These are phyloP conservation scores for Tolypocladium ovalisporum DNA, from an alignment of 2,329 filamentous ascomycete genomes.

Conservation along the genomic window DNA sequence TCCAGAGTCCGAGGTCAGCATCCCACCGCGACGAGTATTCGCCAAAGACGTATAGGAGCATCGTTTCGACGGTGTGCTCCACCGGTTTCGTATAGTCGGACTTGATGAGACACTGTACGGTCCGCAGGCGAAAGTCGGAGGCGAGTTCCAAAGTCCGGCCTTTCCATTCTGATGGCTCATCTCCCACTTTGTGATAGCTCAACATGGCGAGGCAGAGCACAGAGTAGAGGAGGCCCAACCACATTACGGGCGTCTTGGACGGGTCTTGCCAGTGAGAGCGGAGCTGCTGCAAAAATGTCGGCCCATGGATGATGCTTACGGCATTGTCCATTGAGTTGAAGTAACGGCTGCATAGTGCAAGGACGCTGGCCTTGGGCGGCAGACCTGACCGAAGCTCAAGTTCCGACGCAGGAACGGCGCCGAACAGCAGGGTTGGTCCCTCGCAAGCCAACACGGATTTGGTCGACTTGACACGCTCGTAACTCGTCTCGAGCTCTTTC, in stretches of 20 bases:
- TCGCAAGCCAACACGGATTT: conserved; percentile 49
- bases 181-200: conserved; percentile 68
- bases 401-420: conserved; percentile 59
- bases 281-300: conserved; percentile 71
- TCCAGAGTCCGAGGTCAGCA: conserved; percentile 56
- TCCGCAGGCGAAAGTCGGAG: conserved; percentile 56
- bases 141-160: conserved; percentile 52
- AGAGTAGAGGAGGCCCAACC: conserved; percentile 67
- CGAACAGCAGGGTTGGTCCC: conserved; percentile 70
- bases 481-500: conserved; percentile 76
- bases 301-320: conserved; percentile 69
- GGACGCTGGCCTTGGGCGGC: conserved; percentile 71
- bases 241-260: conserved; percentile 61
- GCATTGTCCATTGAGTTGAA: conserved; percentile 71
- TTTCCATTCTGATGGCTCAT: conserved; percentile 69
- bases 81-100: conserved; percentile 69
- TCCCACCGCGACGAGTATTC: conserved; percentile 66
- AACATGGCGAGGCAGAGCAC: conserved; percentile 69
- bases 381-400: conserved; percentile 69
- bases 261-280: conserved; percentile 59
- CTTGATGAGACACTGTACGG: conserved; percentile 66
- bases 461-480: conserved; percentile 61
- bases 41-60: conserved; percentile 64
- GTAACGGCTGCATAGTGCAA: conserved; percentile 77
- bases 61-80: conserved; percentile 67